Base-by-base conservation (phyloP, 345 rosid species). In the Salix purpurea region DNA sequence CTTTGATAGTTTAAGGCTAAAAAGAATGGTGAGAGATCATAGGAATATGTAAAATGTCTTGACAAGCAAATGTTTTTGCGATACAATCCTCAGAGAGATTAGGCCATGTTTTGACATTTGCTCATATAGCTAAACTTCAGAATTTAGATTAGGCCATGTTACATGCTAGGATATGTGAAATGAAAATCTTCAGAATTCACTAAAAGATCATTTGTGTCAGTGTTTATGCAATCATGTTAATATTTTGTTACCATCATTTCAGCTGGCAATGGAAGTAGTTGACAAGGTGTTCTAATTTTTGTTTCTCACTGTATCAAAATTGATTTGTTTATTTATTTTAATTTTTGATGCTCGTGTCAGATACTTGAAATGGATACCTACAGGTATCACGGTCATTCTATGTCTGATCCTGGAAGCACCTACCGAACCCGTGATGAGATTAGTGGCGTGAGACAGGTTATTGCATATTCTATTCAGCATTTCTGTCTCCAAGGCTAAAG, bases 401-500 rank as follows among this genome's bases (percentile, higher is more conserved):
- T 96, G 99, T 96, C 99, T 80, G 99, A 96, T 82, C 98, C 97
- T 50, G 99, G 99, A 32, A 96, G 98, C 89, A 96, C 99, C 73
- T 96, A 96, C 88, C 97, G 98, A 36, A 96, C 98, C 58, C 94
- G 97, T 84, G 98, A 96, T 81, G 99, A 96, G 86, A 92, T 96
- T 70, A 77, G 83, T 79, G 98, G 97, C 30, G 91, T 96, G 83
- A 92, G 98, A 81, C 98, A 96, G 98, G 98, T 93, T 73, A 67
- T 85, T 76, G 26, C 54, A 58, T 32, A 11, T 30, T 72, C 64
- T 44, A 9, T 26, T 76, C 5, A 40, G 15, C 69, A 1, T 70
- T 58, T 69, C 32, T 46, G 42, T 72, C 30, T 19, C 34, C 23
- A 66, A 65, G 42, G 73, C 7, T 23, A 52, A 68, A 30, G 5